Percentiles rank a stretch among this genome's conserved stretches.
Evolutionary conservation across 2,329 filamentous ascomycete species (phyloP).

Genomic region (Thielaviopsis musarum): DNA sequence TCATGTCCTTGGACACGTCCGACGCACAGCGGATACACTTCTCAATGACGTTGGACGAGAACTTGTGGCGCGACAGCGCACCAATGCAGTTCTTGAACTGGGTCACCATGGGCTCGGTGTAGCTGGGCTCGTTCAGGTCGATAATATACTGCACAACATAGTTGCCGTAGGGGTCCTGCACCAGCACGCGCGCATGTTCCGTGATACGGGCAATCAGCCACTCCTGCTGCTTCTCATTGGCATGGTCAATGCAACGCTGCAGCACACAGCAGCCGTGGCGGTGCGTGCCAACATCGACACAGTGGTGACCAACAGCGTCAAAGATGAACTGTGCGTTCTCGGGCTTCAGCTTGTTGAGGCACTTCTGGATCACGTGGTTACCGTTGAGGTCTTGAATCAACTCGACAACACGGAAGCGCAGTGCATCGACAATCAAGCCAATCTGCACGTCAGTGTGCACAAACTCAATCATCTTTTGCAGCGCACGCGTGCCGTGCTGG

Average conservation of each 20-base stretch:
- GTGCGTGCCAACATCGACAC: constrained; percentile 84
- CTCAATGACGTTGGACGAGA: constrained; percentile 97
- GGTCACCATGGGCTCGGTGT: constrained; percentile 75
- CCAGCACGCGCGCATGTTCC: constrained; percentile 67
- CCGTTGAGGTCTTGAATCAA: constrained; percentile 95
- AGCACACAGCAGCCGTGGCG: constrained; percentile 96
- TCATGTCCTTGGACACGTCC: constrained; percentile 54
- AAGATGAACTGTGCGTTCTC: constrained; percentile 92
- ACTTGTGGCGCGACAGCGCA: constrained; percentile 80
- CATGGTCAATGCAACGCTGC: constrained; percentile 95
- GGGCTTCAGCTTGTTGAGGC: constrained; percentile 79
- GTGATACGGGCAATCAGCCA: constrained; percentile 80
- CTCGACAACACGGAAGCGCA: constrained; percentile 72
- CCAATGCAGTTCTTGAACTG: constrained; percentile 61
- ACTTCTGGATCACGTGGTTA: constrained; percentile 99
- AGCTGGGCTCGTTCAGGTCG: constrained; percentile 71
- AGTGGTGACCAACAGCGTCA: constrained; percentile 74
- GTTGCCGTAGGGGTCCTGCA: constrained; percentile 95
- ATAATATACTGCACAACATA: constrained; percentile 99
- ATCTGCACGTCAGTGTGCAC: constrained; percentile 76
- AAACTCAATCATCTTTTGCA: constrained; percentile 99
- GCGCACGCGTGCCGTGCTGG: constrained; percentile 86
- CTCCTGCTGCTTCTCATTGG: constrained; percentile 73
- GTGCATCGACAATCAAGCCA: constrained; percentile 69
- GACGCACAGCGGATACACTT: constrained; percentile 82